These are phyloP conservation scores for Monosporascus sp. DNA, from an alignment of 2,329 filamentous ascomycete genomes.

Conservation along the genomic window DNA sequence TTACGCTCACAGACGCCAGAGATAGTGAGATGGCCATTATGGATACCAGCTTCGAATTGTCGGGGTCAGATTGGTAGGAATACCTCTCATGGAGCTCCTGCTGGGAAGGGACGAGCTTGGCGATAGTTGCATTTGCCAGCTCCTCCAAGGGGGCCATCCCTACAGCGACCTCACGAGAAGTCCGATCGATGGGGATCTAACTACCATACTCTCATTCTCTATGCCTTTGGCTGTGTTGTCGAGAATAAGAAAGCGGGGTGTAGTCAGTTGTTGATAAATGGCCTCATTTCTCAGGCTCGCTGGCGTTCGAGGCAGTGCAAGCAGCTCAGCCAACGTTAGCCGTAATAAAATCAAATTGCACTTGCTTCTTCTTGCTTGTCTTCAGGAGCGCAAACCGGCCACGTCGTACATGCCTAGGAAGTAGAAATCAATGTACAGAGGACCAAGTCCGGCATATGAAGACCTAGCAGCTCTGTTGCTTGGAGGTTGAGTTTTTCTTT, in stretches of 20 bases:
- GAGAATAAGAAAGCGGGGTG: neutral
- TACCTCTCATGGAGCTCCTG: neutral
- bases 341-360: neutral
- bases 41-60: constrained; percentile 13
- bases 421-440: neutral
- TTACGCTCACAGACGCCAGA: constrained; percentile 48
- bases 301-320: neutral
- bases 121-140: neutral
- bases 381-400: neutral
- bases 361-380: neutral
- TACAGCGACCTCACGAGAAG: neutral
- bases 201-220: neutral
- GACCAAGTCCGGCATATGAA: too few relatives aligned
- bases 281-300: neutral
- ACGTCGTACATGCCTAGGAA: neutral
- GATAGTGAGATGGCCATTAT: constrained; percentile 37
- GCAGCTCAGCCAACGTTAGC: neutral
- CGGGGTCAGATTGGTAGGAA: neutral
- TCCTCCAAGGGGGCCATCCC: neutral
- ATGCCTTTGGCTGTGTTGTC: neutral
- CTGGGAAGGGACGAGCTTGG: neutral
- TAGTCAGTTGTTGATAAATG: neutral
- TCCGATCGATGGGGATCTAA: neutral
- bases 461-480: neutral
- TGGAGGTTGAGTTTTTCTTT: neutral